Evolutionary conservation across 1,284 basidiomycete genomes (phyloP), one percentile per base, ranked within the genome.

Genomic region (Pascua sp.): DNA sequence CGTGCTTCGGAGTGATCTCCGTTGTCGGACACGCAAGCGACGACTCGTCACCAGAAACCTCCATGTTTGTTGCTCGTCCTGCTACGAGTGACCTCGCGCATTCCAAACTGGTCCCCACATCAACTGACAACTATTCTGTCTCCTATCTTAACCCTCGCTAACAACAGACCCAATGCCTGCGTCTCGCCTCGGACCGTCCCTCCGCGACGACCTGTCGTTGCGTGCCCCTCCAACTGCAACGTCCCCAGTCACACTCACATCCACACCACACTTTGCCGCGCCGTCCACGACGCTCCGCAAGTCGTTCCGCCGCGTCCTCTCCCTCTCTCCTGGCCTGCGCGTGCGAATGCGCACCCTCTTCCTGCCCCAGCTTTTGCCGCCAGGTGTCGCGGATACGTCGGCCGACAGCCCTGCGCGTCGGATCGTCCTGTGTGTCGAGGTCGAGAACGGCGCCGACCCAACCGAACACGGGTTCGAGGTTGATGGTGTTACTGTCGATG

Each of bases 311-410:
- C 86, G 88, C 64, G 86, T 87, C 1, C 74, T 94, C 13, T 80
- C 80, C 46, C 86, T 88, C 0, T 85, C 86, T 4, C 88, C 88
- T 13, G 90, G 90, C 1, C 87, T 94, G 71, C 82, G 85, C 24
- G 88, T 94, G 16, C 85, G 90, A 39, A 92, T 93, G 90, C 83
- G 90, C 17, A 91, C 90, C 0, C 85, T 91, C 8, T 90, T 91
- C 65, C 84, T 92, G 2, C 91, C 90, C 0, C 86, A 90, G 65
- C 83, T 91, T 16, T 79, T 72, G 11, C 61, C 66, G 86, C 54
- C 77, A 86, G 64, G 53, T 5, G 53, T 59, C 32, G 72, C 79
- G 10, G 80, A 81, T 24, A 80, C 81, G 51, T 75, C 75, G 73
- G 86, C 87, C 0, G 88, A 86, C 8, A 86, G 84, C 58, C 87